Base-by-base conservation (phyloP, 2,329 filamentous ascomycete genomes). In the Alternaria dauci region DNA sequence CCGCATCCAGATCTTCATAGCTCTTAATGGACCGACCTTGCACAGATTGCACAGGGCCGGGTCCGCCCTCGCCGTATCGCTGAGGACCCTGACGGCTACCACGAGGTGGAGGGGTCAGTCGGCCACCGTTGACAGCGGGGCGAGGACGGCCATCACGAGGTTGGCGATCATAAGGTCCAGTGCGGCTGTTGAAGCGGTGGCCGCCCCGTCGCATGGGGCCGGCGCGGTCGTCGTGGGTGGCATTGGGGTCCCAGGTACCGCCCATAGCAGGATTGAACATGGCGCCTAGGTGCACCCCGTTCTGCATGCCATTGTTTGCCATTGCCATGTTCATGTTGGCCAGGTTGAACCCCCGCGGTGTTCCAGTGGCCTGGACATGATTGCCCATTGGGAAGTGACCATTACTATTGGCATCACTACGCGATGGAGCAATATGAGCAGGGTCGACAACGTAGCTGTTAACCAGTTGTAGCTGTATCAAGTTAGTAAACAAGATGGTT, bases 1-100 rank as follows among this genome's bases (percentile, higher is more conserved):
- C 82, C n/a, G 96, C 94, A 81, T 99, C 95, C 25, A 99, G 83
- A 76, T 99, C 95, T 79, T 99, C 96, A 76, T 99, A 99, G 78
- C 93, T 97, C 85, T 96, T 97, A 67, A 99, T 82, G 62, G 92
- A 97, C 58, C 95, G 88, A 5, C 95, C 95, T 69, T 96, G 92
- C 1, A 96, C 93, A 11, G 95, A 94, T 79, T 98, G 94, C 20
- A 92, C 87, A 20, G 95, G 94, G 0, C 93, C 94, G 55, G 90
- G 88, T 25, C 87, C 90, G 39, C 91, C 90, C 50, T 92, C 91
- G 3, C 90, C 90, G 66, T 93, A 91, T 42, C 90, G 90, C 86
- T 90, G 91, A 61, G 82, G 70, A 66, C 71, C 70, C 36, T 66
- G 70, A 53, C 71, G 73, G 38, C 73, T 84, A 38, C 87, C 84